These are phyloP conservation scores for Penicillium daleae DNA, from an alignment of 495 filamentous ascomycete species.

Conservation along the genomic window DNA sequence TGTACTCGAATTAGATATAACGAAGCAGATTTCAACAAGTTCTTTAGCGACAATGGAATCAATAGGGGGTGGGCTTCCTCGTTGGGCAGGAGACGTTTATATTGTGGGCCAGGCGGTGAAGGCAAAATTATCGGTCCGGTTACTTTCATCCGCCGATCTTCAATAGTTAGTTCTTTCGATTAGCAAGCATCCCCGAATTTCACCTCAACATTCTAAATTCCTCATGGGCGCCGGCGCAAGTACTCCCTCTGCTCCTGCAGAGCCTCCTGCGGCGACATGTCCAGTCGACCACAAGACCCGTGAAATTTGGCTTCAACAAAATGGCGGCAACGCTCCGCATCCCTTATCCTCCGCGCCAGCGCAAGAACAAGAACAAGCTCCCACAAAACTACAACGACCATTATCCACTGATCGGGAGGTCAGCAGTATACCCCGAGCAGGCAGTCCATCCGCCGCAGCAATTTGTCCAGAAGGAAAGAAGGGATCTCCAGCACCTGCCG, in stretches of 20 bases:
- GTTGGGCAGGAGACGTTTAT: constrained; percentile 24
- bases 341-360: constrained; percentile 35
- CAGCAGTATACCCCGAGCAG: constrained; percentile 78
- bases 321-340: constrained; percentile 36
- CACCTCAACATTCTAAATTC: constrained; percentile 1
- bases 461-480: constrained; percentile 36
- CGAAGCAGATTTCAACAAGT: constrained; percentile 2
- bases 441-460: constrained; percentile 39
- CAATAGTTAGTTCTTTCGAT: constrained; percentile 14
- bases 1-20: constrained; percentile 15
- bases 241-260: constrained; percentile 39
- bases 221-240: constrained; percentile 49
- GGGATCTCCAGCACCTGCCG: constrained; percentile 33
- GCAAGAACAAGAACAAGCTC: constrained; percentile 33
- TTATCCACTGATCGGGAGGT: constrained; percentile 69
- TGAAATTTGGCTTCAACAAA: constrained; percentile 74
- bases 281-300: constrained; percentile 89
- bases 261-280: constrained; percentile 55
- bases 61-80: constrained; percentile 22
- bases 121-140: constrained; percentile 33
- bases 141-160: constrained; percentile 21
- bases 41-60: constrained; percentile 9
- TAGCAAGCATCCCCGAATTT: constrained; percentile 5
- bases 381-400: constrained; percentile 47
- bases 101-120: constrained; percentile 37